Conservation (phyloP, 805 yeast genomes). For the Allodekkera sacchari region DNA sequence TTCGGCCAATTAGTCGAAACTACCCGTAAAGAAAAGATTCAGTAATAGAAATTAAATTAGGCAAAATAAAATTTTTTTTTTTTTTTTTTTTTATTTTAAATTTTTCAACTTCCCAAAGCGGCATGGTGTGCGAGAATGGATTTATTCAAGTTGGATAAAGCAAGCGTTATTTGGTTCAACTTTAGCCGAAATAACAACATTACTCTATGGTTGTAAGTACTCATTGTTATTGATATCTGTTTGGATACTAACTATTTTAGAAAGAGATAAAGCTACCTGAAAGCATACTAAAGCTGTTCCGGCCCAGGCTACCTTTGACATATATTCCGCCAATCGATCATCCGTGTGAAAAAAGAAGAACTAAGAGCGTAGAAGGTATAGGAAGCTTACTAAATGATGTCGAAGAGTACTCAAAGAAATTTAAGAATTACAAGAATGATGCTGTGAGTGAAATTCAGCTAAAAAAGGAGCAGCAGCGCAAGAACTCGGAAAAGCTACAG, state of each 20-base stretch:
- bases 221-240: neutral
- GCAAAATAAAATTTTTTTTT: conserved; percentile 2
- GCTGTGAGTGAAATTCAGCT: conserved; percentile 16
- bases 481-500: conserved; percentile 20
- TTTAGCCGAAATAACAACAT: no score
- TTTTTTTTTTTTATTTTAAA: no score
- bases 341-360: conserved; percentile 38
- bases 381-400: conserved; percentile 23
- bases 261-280: conserved; percentile 18
- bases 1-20: neutral
- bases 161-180: no score
- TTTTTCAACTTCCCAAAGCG: no score
- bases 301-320: conserved; percentile 49
- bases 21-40: neutral
- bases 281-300: conserved; percentile 41
- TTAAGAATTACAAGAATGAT: conserved; percentile 7
- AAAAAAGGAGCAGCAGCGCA: conserved; percentile 15
- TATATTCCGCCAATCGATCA: conserved; percentile 41
- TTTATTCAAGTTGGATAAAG: no score
- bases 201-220: no score
- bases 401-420: conserved; percentile 24
- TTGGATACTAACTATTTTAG: neutral
- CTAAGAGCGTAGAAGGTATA: conserved; percentile 39
- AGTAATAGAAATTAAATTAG: conserved; percentile 2
- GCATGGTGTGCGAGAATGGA: no score